Percentiles rank a stretch among this genome's conserved stretches.
Conservation (phyloP, 495 filamentous ascomycete genomes). For the Xylaria flabelliformis region DNA sequence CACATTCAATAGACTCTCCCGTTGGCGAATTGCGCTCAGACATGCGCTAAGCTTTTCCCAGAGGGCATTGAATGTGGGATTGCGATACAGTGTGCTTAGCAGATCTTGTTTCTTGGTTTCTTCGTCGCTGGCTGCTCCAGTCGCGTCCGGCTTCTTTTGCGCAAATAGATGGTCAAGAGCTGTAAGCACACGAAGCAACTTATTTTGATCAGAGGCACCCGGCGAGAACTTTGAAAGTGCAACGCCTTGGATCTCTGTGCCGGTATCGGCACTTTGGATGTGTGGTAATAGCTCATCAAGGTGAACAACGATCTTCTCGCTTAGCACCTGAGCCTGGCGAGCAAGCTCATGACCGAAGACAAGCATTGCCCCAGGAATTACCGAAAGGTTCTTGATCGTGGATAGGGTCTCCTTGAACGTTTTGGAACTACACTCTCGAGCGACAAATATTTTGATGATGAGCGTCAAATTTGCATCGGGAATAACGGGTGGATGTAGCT, state of each 20-base stretch:
- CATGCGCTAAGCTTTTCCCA: constrained; percentile 97
- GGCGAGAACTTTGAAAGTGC: constrained; percentile 96
- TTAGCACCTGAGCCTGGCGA: constrained; percentile 80
- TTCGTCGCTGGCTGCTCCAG: constrained; percentile 61
- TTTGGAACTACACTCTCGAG: constrained; percentile 93
- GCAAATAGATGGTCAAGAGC: constrained; percentile 93
- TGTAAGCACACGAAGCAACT: constrained; percentile 89
- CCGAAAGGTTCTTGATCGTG: constrained; percentile 96
- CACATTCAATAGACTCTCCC: constrained; percentile 94
- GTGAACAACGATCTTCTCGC: constrained; percentile 81
- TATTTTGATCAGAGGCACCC: constrained; percentile 92
- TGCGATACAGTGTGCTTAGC: constrained; percentile 85
- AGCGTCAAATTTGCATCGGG: constrained; percentile 89
- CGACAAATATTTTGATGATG: constrained; percentile 93
- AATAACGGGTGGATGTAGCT: constrained; percentile 82
- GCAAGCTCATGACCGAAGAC: constrained; percentile 92
- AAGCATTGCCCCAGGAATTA: constrained; percentile 86
- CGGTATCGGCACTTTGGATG: constrained; percentile 83
- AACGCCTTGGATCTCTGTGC: constrained; percentile 93
- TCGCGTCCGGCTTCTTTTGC: constrained; percentile 63
- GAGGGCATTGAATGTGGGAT: constrained; percentile 83
- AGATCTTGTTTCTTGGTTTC: constrained; percentile 76
- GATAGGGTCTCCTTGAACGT: constrained; percentile 96
- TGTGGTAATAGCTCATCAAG: constrained; percentile 86
- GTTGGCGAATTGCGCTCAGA: constrained; percentile 82